Evolutionary conservation across 140 eudicot genomes (phyloP), one percentile per base, ranked within the genome.

Genomic region (Erigeron philadelphicus): DNA sequence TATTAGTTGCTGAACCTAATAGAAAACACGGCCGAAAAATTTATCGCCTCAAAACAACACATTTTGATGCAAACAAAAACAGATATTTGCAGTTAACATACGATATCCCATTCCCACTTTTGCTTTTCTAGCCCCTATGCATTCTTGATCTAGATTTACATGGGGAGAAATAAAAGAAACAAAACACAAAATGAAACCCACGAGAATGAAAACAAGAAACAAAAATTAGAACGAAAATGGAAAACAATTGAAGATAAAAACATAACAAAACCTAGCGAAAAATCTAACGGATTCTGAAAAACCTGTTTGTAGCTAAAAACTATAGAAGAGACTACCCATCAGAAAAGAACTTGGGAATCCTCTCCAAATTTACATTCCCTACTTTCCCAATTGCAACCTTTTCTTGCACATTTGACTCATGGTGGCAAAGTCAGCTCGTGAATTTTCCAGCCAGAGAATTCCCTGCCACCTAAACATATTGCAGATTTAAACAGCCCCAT

Each of bases 401-500:
- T 71, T 71, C 61, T 31, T 4, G 38, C 38, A 31, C 4, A 31
- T 4, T 31, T 31, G 38, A 31, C 5, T 31, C 4, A 31, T 2
- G 38, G 38, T 31, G 38, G 38, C 38, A 1, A 31, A 31, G 35
- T 25, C 35, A 25, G 3, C 35, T 25, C 35, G 35, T 25, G 35
- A 25, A 25, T 25, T 25, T 25, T 25, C 35, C 35, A 25, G 35
- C 2, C 35, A 25, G 3, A 25, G 43, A 31, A 4, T 38, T 60
- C 13, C 45, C 10, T 13, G 53, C 73, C 59, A 13, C 66, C 62
- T 0, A 11, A 41, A 17, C 41, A 9, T 45, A 19, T 13, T 47
- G 58, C 70, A 48, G 41, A 73, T 61, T 80, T 66, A 87, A 61
- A 81, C 81, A 70, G 76, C 47, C 59, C 81, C 88, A 66, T 82